phyloP scores from a whole-genome alignment of 768 basidiomycete species.

The Agrocybe praecox region DNA sequence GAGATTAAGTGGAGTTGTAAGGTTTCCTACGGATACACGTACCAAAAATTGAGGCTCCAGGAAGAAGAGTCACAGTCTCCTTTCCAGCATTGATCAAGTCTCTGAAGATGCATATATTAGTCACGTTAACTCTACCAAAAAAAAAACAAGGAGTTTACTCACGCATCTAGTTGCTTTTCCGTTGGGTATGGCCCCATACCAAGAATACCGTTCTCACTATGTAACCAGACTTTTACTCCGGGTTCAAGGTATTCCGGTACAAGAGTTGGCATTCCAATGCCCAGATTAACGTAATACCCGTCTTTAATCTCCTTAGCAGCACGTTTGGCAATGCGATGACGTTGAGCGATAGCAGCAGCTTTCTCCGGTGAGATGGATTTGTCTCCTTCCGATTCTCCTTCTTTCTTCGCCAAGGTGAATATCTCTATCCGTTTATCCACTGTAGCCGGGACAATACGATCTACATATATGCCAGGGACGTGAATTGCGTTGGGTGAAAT shows the following conservation, averaged over 20 bases:
- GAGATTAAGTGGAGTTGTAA: constrained; percentile 1
- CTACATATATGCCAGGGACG: constrained; percentile 83
- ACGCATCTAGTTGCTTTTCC: constrained; percentile 79
- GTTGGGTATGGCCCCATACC: constrained; percentile 93
- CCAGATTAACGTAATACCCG: constrained; percentile 87
- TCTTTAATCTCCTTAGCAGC: constrained; percentile 90
- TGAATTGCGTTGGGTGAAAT: constrained; percentile 84
- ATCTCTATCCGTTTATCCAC: constrained; percentile 80
- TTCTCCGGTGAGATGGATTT: constrained; percentile 46
- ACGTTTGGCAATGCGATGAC: constrained; percentile 80
- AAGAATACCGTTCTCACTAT: constrained; percentile 90
- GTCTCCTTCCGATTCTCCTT: constrained; percentile 23
- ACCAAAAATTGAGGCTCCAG: constrained; percentile 93
- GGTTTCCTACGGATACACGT: constrained; percentile 18
- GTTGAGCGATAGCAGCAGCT: constrained; percentile 51
- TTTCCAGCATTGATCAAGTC: constrained; percentile 96
- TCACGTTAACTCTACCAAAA: constrained; percentile 3
- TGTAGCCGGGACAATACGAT: constrained; percentile 83
- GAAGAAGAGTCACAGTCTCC: constrained; percentile 90
- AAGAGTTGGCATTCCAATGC: constrained; percentile 91
- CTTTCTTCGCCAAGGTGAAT: constrained; percentile 62
- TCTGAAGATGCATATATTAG: constrained; percentile 33
- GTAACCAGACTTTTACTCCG: constrained; percentile 83
- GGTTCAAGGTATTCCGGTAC: constrained; percentile 78
- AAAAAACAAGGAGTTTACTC: constrained; percentile 27